Evolutionary conservation across 139 green algal species (phyloP), one percentile per base, ranked within the genome.

Genomic region (Volvox africanus): DNA sequence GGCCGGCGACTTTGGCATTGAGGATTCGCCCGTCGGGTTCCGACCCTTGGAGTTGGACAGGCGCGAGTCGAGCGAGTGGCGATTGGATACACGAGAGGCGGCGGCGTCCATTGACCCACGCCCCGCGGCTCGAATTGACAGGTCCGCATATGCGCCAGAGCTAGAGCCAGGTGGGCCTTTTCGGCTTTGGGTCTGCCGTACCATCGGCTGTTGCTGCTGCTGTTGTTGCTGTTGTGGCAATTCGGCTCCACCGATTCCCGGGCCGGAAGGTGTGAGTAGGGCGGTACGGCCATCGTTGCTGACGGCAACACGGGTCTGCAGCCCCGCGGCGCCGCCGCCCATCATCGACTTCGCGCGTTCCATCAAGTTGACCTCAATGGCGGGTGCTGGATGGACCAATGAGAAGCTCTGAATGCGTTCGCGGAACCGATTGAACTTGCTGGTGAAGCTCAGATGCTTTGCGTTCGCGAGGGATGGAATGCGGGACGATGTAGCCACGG

Each of bases 341-440:
- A 28, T 75, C 26, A 79, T 79, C 71, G 26, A 35, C 26, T n/a
- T 1, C 71, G 26, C 71, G 71, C 71, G 26, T 30, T 79, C 26
- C 21, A 79, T 21, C 44, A 55, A 5, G 20, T 36, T 32, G 71
- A 79, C 71, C 3, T 9, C 71, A 21, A 9, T 13, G 71, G 71
- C 71, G 26, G 71, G 71, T 32, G 71, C 2, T 1, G 71, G 26
- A 33, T 33, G 26, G 71, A 30, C 71, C 14, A 36, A 30, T 6
- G 75, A 81, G 75, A 81, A 55, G 30, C 32, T 81, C 30, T 81
- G 75, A 35, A 81, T 81, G 75, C 75, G 75, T 20, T 55, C 33
- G 30, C 61, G 61, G 30, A 81, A 81, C 18, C 32, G 24, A 30
- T 50, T 55, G 75, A 81, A 81, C 30, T 81, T 81, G 75, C 75